phyloP scores from a whole-genome alignment of 1,284 basidiomycete genomes.

The Apiotrichum gracile region DNA sequence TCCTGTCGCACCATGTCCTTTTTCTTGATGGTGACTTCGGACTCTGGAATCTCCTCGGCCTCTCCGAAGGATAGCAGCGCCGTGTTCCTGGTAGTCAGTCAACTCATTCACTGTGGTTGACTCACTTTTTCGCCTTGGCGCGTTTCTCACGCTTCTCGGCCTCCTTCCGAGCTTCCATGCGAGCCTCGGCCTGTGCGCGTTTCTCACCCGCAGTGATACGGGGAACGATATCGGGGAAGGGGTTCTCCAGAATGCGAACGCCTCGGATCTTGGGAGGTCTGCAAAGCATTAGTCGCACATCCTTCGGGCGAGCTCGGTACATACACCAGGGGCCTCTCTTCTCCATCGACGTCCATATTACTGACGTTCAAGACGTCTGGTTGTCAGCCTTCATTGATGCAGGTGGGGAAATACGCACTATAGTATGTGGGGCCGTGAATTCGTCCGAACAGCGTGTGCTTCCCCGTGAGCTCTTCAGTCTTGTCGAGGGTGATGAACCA shows the following conservation, averaged over 20 bases:
- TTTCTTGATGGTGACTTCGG: constrained; percentile 56
- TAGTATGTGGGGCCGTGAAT: constrained; percentile 65
- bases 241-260: constrained; percentile 80
- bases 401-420: constrained; percentile 55
- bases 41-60: constrained; percentile 62
- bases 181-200: constrained; percentile 69
- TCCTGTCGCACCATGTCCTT: constrained; percentile 75
- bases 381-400: neutral
- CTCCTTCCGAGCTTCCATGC: constrained; percentile 66
- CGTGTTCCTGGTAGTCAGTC: constrained; percentile 60
- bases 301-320: constrained; percentile 27
- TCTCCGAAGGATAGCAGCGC: constrained; percentile 80
- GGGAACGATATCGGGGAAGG: constrained; percentile 88
- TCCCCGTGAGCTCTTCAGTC: constrained; percentile 80
- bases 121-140: constrained; percentile 74
- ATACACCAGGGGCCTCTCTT: constrained; percentile 79
- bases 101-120: neutral
- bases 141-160: constrained; percentile 65
- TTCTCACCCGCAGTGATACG: constrained; percentile 93
- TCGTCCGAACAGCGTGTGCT: constrained; percentile 77
- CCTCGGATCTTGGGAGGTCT: constrained; percentile 85
- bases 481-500: constrained; percentile 88
- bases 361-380: constrained; percentile 86
- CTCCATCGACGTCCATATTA: constrained; percentile 74
- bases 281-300: neutral